A percentile compares a stretch with the other conserved stretches of the same genome.
Conservation (phyloP, 2,329 filamentous ascomycete species). For the Cladosporium oxysporum region DNA sequence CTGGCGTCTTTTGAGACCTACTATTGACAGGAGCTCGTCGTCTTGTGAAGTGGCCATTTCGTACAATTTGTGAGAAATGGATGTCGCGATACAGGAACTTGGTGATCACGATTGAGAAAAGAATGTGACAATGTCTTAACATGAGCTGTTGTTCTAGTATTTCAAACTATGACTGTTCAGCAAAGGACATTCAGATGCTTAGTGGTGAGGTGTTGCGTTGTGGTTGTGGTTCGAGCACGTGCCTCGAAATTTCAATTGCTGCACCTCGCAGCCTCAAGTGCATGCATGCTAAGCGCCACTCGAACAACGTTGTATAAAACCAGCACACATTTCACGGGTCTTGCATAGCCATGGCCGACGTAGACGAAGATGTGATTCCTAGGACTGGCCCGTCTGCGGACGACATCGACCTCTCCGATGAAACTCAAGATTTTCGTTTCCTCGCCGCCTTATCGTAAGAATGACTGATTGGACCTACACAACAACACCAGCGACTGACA, state of each 20-base stretch:
- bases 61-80: neutral
- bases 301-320: neutral
- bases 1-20: neutral
- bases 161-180: neutral
- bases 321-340: no score
- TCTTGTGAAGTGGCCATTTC: slow-evolving; percentile 24
- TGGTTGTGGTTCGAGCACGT: slow-evolving; percentile 4
- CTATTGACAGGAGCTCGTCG: slow-evolving; percentile 33
- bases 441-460: slow-evolving; percentile 56
- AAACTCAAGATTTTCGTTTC: slow-evolving; percentile 84
- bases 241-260: slow-evolving; percentile 8
- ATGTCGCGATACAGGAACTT: neutral
- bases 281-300: neutral
- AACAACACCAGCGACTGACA: slow-evolving; percentile 12
- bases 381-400: slow-evolving; percentile 64
- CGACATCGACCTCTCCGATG: slow-evolving; percentile 75
- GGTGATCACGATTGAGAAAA: neutral
- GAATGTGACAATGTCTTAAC: neutral
- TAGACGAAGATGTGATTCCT: slow-evolving; percentile 40
- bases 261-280: neutral
- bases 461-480: neutral
- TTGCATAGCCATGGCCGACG: slow-evolving; percentile 37
- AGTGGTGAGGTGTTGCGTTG: neutral
- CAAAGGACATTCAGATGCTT: neutral
- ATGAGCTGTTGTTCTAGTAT: neutral